Base-by-base conservation (phyloP, 1,139 yeast species). In the Pichia sp. region DNA sequence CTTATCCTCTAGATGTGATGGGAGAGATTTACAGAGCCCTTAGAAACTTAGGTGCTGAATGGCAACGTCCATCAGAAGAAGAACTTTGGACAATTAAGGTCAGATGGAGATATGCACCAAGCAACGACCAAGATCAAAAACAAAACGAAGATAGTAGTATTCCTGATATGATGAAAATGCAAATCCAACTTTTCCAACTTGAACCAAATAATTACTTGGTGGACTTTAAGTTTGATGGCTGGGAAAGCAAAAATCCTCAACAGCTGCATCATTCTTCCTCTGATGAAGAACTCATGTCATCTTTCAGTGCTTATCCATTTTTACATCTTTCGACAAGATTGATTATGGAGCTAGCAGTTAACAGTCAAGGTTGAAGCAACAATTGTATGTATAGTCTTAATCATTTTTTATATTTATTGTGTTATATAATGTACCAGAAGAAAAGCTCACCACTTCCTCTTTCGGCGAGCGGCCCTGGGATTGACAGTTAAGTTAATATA, bases 1-100 rank as follows among this genome's bases (percentile, higher is more conserved):
- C 97, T 1, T 92, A 92, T 64, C 98, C 99, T 36, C 73, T 92
- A 57, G 99, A 92, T 66, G 98, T 92, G 7, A 92, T 92, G 98
- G 97, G 97, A 32, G 99, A 94, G 64, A 90, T 92, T 39, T 92
- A 94, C 67, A 76, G 97, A 42, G 98, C 98, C 0, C 74, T 92
- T 61, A 86, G 86, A 68, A 88, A 87, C 61, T 72, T 94, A 48
- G 97, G 97, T 3, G 97, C 98, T 1, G 97, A 92, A 66, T 92
- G 98, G 98, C 89, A 95, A 11, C 83, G 83, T 60, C 96, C 96
- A 9, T 81, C 90, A 0, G 95, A 86, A 60, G 92, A 86, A 60
- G 98, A 92, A 61, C 73, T 94, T 48, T 92, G 98, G 97, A 90
- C 97, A 1, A 92, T 92, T 49, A 78, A 89, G 58, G 97, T 90